Evolutionary conservation across 345 rosid genomes (phyloP), one percentile per base, ranked within the genome.

Genomic region (Eucalyptus polyanthemos): DNA sequence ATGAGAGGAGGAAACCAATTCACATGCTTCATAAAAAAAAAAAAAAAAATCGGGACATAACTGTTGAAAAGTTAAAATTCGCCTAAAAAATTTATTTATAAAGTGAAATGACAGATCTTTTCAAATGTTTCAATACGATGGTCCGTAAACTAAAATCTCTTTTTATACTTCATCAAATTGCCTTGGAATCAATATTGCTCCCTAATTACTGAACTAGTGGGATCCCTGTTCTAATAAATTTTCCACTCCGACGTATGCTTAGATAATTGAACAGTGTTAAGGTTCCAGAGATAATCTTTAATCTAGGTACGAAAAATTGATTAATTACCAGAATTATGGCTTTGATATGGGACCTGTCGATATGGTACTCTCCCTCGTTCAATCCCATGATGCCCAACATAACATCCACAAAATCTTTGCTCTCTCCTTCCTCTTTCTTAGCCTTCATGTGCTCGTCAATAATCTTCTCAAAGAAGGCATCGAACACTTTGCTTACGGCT

Each of bases 401-500:
- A 31, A 89, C 87, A 88, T 92, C 90, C 40, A 92, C 92, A 13
- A 92, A 92, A 88, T 92, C 94, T 22, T 91, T 89, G 80, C 62
- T 87, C 65, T 86, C 69, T 17, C 67, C 54, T 50, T n/a, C 88
- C 12, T 90, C 91, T 27, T 80, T 45, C 86, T 25, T 80, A 11
- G 62, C 44, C 17, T 89, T 69, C 81, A 93, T 31, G 86, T 92
- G 95, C 29, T 93, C 94, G 7, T 93, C 89, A 17, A 94, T 89
- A 16, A 93, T 89, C 88, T 89, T 93, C 91, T 93, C 95, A 15
- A 94, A 50, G 60, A 94, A 94, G 3, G 45, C 89, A 53, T 94
- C 94, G 34, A 92, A 93, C 47, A 89, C 93, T 87, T 89, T 89
- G 44, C 89, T 27, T 14, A 90, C 6, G 9, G 54, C 86, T 90